These are phyloP conservation scores for Phymatotrichopsis omnivora DNA, from an alignment of 2,329 filamentous ascomycete species.

Conservation along the genomic window DNA sequence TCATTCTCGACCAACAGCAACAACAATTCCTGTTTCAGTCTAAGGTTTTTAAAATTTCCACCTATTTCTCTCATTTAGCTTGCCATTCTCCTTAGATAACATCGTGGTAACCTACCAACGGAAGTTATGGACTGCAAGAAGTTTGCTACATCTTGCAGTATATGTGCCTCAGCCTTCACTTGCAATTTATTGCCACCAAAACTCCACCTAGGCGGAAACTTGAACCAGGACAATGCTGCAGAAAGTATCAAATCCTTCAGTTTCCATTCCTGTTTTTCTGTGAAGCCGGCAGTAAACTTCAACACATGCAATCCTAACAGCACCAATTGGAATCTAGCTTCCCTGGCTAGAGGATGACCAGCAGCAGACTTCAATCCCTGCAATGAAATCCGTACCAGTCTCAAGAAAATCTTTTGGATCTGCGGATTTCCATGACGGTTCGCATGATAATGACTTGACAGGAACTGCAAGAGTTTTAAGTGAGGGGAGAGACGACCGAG, in stretches of 20 bases:
- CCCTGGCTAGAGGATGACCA: conserved; percentile 76
- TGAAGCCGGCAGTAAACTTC: conserved; percentile 54
- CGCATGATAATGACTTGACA: conserved; percentile 90
- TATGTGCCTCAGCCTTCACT: conserved; percentile 79
- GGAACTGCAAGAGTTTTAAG: conserved; percentile 72
- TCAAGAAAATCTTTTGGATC: conserved; percentile 69
- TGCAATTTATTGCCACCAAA: conserved; percentile 91
- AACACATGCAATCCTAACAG: conserved; percentile 73
- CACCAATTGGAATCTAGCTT: conserved; percentile 82
- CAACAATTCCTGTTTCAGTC: conserved; percentile 68
- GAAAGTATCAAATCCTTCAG: conserved; percentile 84
- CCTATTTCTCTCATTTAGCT: too few species aligned
- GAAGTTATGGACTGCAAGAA: conserved; percentile 20
- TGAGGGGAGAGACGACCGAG: conserved; percentile 82
- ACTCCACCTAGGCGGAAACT: conserved; percentile 73
- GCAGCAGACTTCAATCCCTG: conserved; percentile 60
- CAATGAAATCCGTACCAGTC: conserved; percentile 69
- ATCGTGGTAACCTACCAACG: too few species aligned
- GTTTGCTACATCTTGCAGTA: conserved; percentile 51
- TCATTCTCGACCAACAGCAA: conserved; percentile 74
- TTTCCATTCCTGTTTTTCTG: conserved; percentile 58
- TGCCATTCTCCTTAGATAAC: background rate
- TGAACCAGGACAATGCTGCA: conserved; percentile 83
- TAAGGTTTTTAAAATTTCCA: conserved; percentile 21
- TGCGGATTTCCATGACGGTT: conserved; percentile 76